Evolutionary conservation across 306 rosid genomes (phyloP).

Genomic region (Prunus fruticosa): DNA sequence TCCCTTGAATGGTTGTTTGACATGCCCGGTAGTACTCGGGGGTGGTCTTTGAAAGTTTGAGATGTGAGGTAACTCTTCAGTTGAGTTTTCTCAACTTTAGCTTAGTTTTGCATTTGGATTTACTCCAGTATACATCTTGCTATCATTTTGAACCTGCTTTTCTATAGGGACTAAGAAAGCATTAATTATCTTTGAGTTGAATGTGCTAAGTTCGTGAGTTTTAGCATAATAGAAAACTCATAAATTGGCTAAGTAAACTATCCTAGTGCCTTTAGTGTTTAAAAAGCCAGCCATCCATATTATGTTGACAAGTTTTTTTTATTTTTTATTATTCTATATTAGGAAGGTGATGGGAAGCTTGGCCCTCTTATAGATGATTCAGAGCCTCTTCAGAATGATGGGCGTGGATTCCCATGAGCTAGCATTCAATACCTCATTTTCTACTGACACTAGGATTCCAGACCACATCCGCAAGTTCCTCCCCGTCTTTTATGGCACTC

Average conservation of each 20-base stretch:
- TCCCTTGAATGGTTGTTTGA: neutral
- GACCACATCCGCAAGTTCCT: conserved; percentile 37
- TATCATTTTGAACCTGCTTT: neutral
- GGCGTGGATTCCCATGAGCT: conserved; percentile 55
- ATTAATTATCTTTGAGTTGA: neutral
- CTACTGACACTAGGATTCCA: conserved; percentile 33
- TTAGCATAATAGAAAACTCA: neutral
- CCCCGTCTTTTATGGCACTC: conserved; percentile 55
- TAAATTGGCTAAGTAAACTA: neutral
- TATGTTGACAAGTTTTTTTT: neutral
- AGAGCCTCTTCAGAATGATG: conserved; percentile 42
- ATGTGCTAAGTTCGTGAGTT: neutral
- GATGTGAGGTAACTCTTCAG: neutral
- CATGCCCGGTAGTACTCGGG: too few relatives aligned
- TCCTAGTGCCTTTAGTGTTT: neutral
- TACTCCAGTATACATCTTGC: neutral
- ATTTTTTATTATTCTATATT: too few relatives aligned
- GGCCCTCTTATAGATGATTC: conserved; percentile 79
- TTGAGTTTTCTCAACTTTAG: neutral
- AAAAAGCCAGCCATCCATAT: neutral
- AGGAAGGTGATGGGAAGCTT: conserved; percentile 33
- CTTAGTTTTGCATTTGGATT: neutral
- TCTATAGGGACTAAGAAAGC: neutral
- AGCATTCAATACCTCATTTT: conserved; percentile 43
- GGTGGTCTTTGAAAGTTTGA: neutral